A percentile compares a stretch with the other conserved stretches of the same genome.
These are phyloP conservation scores for Cercospora brassicicola DNA, from an alignment of 2,329 filamentous ascomycete species.

Conservation along the genomic window DNA sequence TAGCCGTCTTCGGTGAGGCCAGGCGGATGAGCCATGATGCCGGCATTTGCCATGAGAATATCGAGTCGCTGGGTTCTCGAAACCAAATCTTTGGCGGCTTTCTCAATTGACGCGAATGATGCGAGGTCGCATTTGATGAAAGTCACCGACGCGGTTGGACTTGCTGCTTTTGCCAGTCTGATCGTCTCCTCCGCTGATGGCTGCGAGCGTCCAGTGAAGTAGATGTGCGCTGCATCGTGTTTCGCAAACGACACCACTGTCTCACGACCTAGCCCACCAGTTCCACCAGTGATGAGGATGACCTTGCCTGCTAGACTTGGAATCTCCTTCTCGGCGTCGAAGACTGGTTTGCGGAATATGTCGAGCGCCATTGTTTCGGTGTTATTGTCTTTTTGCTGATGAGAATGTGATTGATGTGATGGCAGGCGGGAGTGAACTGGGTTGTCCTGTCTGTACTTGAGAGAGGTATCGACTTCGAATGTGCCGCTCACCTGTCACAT, in stretches of 20 bases:
- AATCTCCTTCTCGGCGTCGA: slow-evolving; percentile 31
- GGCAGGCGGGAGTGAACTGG: background rate
- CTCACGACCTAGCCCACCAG: slow-evolving; percentile 19
- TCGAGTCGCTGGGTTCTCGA: slow-evolving; percentile 28
- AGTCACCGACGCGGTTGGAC: slow-evolving; percentile 43
- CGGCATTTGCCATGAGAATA: slow-evolving; percentile 26
- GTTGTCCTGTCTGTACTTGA: background rate
- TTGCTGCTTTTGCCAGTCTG: slow-evolving; percentile 40
- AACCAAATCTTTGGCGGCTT: slow-evolving; percentile 26
- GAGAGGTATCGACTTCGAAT: background rate
- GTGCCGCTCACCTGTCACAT: background rate
- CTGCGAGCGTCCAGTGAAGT: slow-evolving; percentile 52
- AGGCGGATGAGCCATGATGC: slow-evolving; percentile 31
- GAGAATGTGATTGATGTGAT: background rate
- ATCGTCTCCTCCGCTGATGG: slow-evolving; percentile 50
- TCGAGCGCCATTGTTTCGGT: slow-evolving; percentile 11
- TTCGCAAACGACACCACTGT: slow-evolving; percentile 51
- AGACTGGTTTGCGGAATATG: slow-evolving; percentile 20
- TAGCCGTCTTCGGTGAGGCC: slow-evolving; percentile 35
- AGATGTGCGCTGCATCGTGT: slow-evolving; percentile 56
- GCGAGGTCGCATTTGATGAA: slow-evolving; percentile 36
- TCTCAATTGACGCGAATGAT: slow-evolving; percentile 28
- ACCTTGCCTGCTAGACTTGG: slow-evolving; percentile 34
- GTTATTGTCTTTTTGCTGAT: background rate
- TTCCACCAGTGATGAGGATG: slow-evolving; percentile 33